Base-by-base conservation (phyloP, 129 eudicot genomes). In the Artemisia argyi region DNA sequence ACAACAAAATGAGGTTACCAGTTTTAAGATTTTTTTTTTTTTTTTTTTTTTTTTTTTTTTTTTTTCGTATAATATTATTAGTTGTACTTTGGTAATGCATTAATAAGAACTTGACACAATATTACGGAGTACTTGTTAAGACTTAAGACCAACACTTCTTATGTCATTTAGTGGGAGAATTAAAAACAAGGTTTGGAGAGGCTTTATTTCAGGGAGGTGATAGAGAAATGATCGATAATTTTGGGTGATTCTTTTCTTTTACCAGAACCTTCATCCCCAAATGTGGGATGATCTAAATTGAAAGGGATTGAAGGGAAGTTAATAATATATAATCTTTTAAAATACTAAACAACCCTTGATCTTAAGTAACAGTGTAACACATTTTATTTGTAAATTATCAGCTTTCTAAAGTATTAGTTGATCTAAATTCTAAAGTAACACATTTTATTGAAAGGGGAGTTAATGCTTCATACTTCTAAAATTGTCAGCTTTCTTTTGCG, bases 1-100 rank as follows among this genome's bases (percentile, higher is more conserved):
- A 66, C 76, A 85, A 69, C 78, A 64, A 66, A 72, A 65, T 14
- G 72, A 88, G 95, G 91, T 88, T 70, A 57, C 78, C 73, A 72
- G 46, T 73, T 68, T 76, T 11, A 11, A 13, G 4, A 17, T 39
- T 39, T 66, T 13, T 7, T 58, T 79, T 1, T 39, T 39, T 66
- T 13, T 7, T 58, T 79, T 1, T 39, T 39, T 66, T 13, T 7
- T 58, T 79, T 1, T 39, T 39, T 66, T 13, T 39, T 39, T 66
- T 13, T 7, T 58, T 79, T 1, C 42, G 35, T 13, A 50, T n/a
- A 60, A 16, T 26, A 14, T 18, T 15, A 7, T 16, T 7, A 22
- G 64, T 58, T 6, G 61, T 19, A 60, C 11, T 14, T 64, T 62
- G 8, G 35, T 50, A 17, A 24, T 61, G 51, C 46, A 20, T 8